These are phyloP conservation scores for Hypoxylon rubiginosum DNA, from an alignment of 2,329 filamentous ascomycete genomes.

Conservation along the genomic window DNA sequence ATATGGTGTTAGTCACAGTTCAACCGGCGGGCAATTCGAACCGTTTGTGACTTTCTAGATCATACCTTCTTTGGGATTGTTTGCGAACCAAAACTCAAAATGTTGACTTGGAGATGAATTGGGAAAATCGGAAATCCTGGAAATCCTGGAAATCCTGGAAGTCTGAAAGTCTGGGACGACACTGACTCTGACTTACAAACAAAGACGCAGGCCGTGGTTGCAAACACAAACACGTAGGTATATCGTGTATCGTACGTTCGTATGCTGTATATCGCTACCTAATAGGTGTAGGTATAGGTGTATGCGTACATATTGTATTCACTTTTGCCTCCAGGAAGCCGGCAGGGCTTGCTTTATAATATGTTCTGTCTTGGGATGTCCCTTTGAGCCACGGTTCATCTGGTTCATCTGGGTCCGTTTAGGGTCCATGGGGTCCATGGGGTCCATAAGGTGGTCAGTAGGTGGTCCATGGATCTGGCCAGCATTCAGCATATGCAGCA, in stretches of 20 bases:
- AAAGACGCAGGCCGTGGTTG: constrained; percentile 9
- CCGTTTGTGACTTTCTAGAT: constrained; percentile 11
- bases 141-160: no score
- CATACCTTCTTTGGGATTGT: constrained; percentile 33
- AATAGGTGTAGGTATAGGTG: no score
- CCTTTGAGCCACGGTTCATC: constrained; percentile 38
- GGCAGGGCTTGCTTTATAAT: constrained; percentile 36
- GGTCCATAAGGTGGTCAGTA: no score
- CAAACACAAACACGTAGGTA: constrained; percentile 15
- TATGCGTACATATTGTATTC: constrained; percentile 8
- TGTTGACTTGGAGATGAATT: constrained; percentile 24
- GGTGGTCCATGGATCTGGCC: constrained; percentile 27
- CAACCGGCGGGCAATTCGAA: constrained; percentile 4
- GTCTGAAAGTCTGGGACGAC: constrained; percentile 2
- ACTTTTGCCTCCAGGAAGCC: constrained; percentile 14
- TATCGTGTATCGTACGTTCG: constrained; percentile 2
- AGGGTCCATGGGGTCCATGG: not conserved
- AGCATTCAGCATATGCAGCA: no score
- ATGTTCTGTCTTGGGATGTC: constrained; percentile 28
- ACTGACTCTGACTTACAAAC: constrained; percentile 25
- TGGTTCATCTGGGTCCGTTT: constrained; percentile 5
- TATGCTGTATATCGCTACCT: constrained; percentile 10
- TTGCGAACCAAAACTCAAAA: constrained; percentile 30
- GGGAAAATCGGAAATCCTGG: constrained; percentile 32
- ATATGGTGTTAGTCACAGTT: constrained; percentile 11